These are phyloP conservation scores for Lolium rigidum DNA, from an alignment of 176 grass and related monocot species.

Conservation along the genomic window DNA sequence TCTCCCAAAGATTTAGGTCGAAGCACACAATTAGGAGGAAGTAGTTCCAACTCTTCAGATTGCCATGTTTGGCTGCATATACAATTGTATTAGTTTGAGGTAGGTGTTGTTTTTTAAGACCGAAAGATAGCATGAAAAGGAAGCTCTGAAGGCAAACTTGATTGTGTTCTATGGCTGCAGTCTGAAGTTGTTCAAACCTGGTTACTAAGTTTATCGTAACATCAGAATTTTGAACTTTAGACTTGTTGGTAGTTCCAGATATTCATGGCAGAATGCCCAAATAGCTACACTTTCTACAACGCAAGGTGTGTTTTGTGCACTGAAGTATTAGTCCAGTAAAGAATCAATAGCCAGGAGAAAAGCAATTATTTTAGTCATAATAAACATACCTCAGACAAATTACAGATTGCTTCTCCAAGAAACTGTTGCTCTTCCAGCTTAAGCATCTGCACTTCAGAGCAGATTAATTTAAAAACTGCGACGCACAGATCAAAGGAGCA, in stretches of 20 bases:
- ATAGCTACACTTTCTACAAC: not conserved
- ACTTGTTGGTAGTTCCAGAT: slow-evolving; percentile 7
- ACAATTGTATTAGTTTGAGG: not conserved
- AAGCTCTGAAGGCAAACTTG: not conserved
- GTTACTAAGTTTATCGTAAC: not conserved
- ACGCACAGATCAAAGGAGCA: slow-evolving; percentile 36
- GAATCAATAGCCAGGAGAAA: slow-evolving; percentile 12
- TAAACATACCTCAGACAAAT: slow-evolving; percentile 79
- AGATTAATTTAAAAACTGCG: slow-evolving; percentile 42
- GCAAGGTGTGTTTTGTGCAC: not conserved
- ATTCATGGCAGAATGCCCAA: slow-evolving; percentile 25
- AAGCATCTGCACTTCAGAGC: slow-evolving; percentile 71
- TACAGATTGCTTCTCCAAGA: slow-evolving; percentile 85
- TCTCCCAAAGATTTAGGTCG: no score
- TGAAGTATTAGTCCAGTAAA: slow-evolving; percentile 29
- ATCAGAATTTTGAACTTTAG: slow-evolving; percentile 1
- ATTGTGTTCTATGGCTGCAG: no score
- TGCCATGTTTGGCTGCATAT: not conserved
- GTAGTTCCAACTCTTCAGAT: slow-evolving; percentile 2
- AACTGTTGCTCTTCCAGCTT: slow-evolving; percentile 95
- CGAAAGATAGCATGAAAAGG: not conserved
- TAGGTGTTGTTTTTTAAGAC: not conserved
- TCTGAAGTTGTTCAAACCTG: not conserved
- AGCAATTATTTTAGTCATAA: not conserved
- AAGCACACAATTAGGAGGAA: no score